Evolutionary conservation across 768 basidiomycete genomes (phyloP).

Genomic region (Psilocybe cubensis): DNA sequence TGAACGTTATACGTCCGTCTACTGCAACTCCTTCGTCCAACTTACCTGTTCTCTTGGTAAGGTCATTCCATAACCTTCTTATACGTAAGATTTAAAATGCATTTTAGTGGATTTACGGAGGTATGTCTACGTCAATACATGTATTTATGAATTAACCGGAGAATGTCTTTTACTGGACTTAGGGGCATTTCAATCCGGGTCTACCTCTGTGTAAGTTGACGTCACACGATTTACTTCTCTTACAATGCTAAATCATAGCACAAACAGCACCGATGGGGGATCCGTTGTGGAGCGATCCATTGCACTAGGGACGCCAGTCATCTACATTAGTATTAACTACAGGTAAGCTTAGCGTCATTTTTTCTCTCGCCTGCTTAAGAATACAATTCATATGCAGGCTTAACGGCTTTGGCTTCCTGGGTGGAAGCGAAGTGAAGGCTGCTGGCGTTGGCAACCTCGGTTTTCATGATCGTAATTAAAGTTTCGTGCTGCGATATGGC

Average conservation of each 20-base stretch:
- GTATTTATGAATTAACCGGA: not conserved
- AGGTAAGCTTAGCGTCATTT: conserved; percentile 20
- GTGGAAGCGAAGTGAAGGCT: conserved; percentile 51
- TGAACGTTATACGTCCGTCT: conserved; percentile 54
- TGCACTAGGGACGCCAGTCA: conserved; percentile 41
- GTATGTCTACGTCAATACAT: conserved; percentile 23
- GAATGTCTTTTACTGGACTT: not conserved
- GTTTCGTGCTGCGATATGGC: not conserved
- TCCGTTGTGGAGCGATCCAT: conserved; percentile 49
- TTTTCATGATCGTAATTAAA: conserved; percentile 64
- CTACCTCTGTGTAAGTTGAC: not conserved
- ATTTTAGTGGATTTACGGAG: conserved; percentile 51
- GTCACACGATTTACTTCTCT: not conserved
- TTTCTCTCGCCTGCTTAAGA: not conserved
- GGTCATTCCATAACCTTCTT: conserved; percentile 14
- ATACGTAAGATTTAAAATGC: not conserved
- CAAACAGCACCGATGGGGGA: conserved; percentile 35
- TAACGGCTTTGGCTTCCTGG: conserved; percentile 48
- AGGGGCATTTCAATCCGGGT: not conserved
- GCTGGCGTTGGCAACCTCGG: conserved; percentile 65
- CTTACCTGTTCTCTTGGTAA: conserved; percentile 54
- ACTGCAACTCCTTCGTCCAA: conserved; percentile 41
- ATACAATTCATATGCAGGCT: not conserved
- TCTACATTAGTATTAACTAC: conserved; percentile 62
- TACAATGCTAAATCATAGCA: not conserved